Percentiles rank a stretch among this genome's conserved stretches.
Conservation (phyloP, 2,329 filamentous ascomycete species). For the Colletotrichum graminicola region DNA sequence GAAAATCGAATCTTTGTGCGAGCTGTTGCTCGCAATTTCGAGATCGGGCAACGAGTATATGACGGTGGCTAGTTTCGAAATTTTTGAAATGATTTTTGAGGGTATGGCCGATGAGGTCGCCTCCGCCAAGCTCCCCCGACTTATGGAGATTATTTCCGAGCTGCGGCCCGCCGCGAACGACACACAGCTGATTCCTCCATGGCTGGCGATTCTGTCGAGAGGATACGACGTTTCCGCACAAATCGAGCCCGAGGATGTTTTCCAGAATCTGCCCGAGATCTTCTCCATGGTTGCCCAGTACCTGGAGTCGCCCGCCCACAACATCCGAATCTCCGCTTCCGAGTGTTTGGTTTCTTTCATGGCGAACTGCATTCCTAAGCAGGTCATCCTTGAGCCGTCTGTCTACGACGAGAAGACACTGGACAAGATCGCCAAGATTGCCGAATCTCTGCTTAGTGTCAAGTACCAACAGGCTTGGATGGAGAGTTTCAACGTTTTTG, state of each 20-base stretch:
- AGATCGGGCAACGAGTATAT: slow-evolving; percentile 94
- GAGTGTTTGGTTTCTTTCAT: slow-evolving; percentile 96
- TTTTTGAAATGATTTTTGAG: slow-evolving; percentile 96
- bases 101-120: slow-evolving; percentile 91
- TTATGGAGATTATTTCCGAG: slow-evolving; percentile 93
- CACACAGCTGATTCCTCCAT: slow-evolving; percentile 92
- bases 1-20: slow-evolving; percentile 93
- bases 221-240: slow-evolving; percentile 95
- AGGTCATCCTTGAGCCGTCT: slow-evolving; percentile 87
- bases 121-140: slow-evolving; percentile 87
- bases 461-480: slow-evolving; percentile 96
- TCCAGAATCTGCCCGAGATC: slow-evolving; percentile 87
- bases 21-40: slow-evolving; percentile 88
- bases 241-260: slow-evolving; percentile 89
- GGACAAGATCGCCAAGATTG: slow-evolving; percentile 81
- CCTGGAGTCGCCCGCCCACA: slow-evolving; percentile 87
- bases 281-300: slow-evolving; percentile 86
- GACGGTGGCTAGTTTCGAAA: slow-evolving; percentile 95
- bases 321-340: slow-evolving; percentile 93
- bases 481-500: slow-evolving; percentile 91
- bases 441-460: slow-evolving; percentile 82
- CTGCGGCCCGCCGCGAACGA: slow-evolving; percentile 93
- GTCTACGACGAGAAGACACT: slow-evolving; percentile 92
- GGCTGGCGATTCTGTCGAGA: slow-evolving; percentile 94
- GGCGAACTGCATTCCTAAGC: slow-evolving; percentile 87